Conservation (phyloP, 2,329 filamentous ascomycete species). For the Colletotrichum sp. region DNA sequence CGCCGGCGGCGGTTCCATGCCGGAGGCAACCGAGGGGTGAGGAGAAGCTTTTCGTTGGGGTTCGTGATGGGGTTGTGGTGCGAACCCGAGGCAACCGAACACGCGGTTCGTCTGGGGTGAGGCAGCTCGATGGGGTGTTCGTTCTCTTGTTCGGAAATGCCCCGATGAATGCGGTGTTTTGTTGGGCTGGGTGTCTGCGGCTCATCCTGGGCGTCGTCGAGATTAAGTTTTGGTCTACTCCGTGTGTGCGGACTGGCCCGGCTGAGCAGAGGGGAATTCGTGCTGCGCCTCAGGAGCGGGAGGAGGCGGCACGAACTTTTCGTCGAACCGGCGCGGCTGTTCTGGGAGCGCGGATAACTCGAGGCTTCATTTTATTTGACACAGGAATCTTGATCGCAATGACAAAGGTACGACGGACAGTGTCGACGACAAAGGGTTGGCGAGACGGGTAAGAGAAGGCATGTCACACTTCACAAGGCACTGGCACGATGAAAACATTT, state of each 20-base stretch:
- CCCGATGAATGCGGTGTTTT: background rate
- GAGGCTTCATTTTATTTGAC: rapidly evolving
- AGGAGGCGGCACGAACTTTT: background rate
- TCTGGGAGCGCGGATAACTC: rapidly evolving
- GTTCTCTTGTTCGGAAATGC: background rate
- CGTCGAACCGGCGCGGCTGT: background rate
- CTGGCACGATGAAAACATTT: rapidly evolving
- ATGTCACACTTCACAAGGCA: background rate
- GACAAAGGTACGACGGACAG: background rate
- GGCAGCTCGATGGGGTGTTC: background rate
- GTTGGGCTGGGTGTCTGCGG: background rate
- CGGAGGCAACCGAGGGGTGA: background rate
- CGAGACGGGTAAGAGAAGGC: background rate
- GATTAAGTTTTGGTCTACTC: background rate
- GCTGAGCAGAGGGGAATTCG: background rate
- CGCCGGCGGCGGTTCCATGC: background rate
- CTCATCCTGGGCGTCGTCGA: background rate
- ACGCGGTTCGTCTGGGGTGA: background rate
- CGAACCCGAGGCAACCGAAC: background rate
- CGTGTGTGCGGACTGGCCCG: background rate
- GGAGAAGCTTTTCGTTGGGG: background rate
- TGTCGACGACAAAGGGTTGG: rapidly evolving
- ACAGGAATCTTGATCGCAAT: background rate
- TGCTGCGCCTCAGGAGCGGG: background rate
- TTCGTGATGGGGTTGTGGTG: background rate